Percentiles rank a stretch among this genome's conserved stretches.
Conservation (phyloP, 2,329 filamentous ascomycete species). For the Nothomitra cinnamomea region DNA sequence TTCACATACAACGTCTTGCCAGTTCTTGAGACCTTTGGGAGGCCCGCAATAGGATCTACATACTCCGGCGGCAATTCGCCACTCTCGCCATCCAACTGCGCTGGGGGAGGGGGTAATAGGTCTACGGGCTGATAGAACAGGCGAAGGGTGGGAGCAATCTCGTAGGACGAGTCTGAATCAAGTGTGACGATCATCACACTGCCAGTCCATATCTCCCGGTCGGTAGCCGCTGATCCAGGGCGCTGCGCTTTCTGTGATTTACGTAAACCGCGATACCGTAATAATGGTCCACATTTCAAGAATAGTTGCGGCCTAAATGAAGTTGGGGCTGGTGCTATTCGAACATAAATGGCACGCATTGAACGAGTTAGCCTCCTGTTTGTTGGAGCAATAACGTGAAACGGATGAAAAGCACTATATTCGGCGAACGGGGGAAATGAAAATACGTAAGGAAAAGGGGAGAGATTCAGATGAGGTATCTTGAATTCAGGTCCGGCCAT, state of each 20-base stretch:
- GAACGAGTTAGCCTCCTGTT: constrained; percentile 19
- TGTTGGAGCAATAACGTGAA: constrained; percentile 11
- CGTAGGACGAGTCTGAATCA: constrained; percentile 70
- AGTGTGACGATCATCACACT: constrained; percentile 90
- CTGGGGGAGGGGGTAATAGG: constrained; percentile 60
- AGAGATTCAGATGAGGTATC: not conserved
- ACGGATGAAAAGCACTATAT: constrained; percentile 8
- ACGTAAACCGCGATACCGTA: constrained; percentile 71
- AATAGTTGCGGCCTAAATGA: constrained; percentile 71
- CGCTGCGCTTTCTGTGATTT: constrained; percentile 22
- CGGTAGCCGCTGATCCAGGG: constrained; percentile 19
- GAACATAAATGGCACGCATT: constrained; percentile 20
- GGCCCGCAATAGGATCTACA: constrained; percentile 74
- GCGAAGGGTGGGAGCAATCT: constrained; percentile 56
- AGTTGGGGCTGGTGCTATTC: constrained; percentile 32
- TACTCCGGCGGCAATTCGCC: constrained; percentile 58
- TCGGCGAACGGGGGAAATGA: constrained; percentile 10
- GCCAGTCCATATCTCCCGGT: constrained; percentile 78
- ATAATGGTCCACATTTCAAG: constrained; percentile 74
- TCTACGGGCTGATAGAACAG: constrained; percentile 79
- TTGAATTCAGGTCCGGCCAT: constrained; percentile 3
- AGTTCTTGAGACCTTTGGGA: constrained; percentile 68
- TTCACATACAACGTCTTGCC: constrained; percentile 79
- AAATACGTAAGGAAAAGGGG: constrained; percentile 7
- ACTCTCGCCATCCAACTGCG: constrained; percentile 42